phyloP scores from a whole-genome alignment of 1,284 basidiomycete genomes.

The Trichosporon inkin region DNA sequence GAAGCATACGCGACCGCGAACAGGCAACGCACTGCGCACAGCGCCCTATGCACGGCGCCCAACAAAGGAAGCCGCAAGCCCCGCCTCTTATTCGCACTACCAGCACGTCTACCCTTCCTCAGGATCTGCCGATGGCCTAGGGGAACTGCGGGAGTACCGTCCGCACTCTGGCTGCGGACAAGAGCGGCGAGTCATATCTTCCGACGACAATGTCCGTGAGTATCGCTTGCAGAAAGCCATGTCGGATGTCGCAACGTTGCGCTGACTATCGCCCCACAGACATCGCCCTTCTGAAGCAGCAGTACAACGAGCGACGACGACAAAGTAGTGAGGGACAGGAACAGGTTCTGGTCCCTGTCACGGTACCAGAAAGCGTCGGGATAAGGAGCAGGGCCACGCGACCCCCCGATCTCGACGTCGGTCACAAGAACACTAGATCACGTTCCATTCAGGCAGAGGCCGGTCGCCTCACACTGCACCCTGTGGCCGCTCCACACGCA shows the following conservation, averaged over 20 bases:
- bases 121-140: background rate
- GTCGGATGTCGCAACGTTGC: background rate
- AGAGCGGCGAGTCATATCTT: background rate
- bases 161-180: background rate
- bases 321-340: background rate
- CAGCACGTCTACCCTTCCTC: background rate
- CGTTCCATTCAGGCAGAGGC: conserved; percentile 2
- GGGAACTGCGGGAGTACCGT: background rate
- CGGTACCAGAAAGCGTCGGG: background rate
- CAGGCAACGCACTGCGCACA: conserved; percentile 2
- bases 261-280: background rate
- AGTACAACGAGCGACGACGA: conserved; percentile 5
- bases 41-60: conserved; percentile 7
- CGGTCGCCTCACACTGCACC: conserved; percentile 8
- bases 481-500: conserved; percentile 5
- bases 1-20: background rate
- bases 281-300: conserved; percentile 6
- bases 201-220: conserved; percentile 5
- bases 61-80: conserved; percentile 2
- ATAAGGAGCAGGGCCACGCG: background rate
- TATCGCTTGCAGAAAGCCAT: background rate
- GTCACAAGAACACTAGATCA: background rate
- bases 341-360: background rate
- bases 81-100: background rate
- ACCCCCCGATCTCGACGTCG: background rate